phyloP scores from a whole-genome alignment of 1,284 basidiomycete genomes.

The Bondarzewia mesenterica region DNA sequence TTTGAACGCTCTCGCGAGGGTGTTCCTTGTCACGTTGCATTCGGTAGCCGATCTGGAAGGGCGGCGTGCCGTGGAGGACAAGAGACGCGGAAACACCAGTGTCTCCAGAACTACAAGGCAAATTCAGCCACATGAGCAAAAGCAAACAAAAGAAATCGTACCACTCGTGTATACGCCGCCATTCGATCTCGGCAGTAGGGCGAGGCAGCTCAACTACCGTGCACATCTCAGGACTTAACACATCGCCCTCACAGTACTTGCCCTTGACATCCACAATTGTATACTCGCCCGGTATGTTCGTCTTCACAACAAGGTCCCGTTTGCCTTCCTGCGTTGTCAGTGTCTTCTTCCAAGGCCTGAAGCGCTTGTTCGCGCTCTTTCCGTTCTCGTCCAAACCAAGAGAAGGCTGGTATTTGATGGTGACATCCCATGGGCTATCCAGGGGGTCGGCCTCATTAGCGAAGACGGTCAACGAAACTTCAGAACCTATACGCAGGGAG shows the following conservation, averaged over 20 bases:
- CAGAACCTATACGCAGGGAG: constrained; percentile 66
- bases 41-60: constrained; percentile 79
- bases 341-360: constrained; percentile 55
- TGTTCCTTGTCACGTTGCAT: constrained; percentile 66
- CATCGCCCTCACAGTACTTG: constrained; percentile 70
- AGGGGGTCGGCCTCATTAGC: constrained; percentile 43
- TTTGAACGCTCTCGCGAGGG: constrained; percentile 47
- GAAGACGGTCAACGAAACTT: constrained; percentile 44
- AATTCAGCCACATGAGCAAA: background rate
- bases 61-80: constrained; percentile 83
- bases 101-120: constrained; percentile 71
- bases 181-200: constrained; percentile 79
- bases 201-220: constrained; percentile 66
- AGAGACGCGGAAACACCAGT: constrained; percentile 87
- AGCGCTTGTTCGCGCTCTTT: constrained; percentile 28
- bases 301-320: constrained; percentile 43
- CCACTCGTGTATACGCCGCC: constrained; percentile 91
- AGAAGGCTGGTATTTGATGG: constrained; percentile 51
- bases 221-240: constrained; percentile 76
- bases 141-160: constrained; percentile 23
- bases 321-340: constrained; percentile 40
- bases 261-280: constrained; percentile 68
- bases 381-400: constrained; percentile 23
- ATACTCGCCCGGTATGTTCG: constrained; percentile 74
- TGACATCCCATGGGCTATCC: constrained; percentile 64